Evolutionary conservation across 2,329 filamentous ascomycete species (phyloP), one percentile per base, ranked within the genome.

Genomic region (Aureobasidium sp.): DNA sequence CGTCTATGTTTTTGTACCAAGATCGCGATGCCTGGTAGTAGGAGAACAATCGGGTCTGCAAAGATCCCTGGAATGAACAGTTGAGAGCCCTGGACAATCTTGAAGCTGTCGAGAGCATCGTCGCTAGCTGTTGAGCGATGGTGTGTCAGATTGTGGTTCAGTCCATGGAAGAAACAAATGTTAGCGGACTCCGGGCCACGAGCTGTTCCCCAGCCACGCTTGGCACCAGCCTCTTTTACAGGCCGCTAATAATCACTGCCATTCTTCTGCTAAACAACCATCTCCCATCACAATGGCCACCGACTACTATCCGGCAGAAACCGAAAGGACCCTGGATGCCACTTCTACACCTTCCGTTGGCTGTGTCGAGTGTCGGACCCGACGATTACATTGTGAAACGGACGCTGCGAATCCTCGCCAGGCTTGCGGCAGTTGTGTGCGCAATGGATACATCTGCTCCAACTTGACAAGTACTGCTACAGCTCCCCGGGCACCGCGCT

Each of bases 291-390:
- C 25, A 33, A 62, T 62, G 59, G 40, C 59, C 6, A 53, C 59
- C 59, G 59, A 53, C 23, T 47, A 62, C 25, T 25, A 33, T 62
- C 59, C 59, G 59, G 59, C 25, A 51, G 47, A 25, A 62, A 23
- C 59, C 59, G 59, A 25, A 20, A 18, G 13, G 36, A 53, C 59
- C 59, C 59, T 53, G 25, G 18, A 62, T 33, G n/a, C 29, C 15
- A 36, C 47, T 9, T 18, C 45, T 33, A 33, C 47, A 16, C 10
- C 36, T 43, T 23, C 33, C 11, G 59, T 62, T 62, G 59, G 59
- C 8, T 62, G 59, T 33, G 59, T 62, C 42, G 59, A 62, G 40
- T 62, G 59, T 43, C 59, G 59, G 27, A 62, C 47, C 11, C 59
- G 59, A 43, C 45, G 45, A 62, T 47, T 62, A 33, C 36, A 62